Evolutionary conservation across 1,284 basidiomycete species (phyloP).

Genomic region (Lentinula novae-zelandiae): DNA sequence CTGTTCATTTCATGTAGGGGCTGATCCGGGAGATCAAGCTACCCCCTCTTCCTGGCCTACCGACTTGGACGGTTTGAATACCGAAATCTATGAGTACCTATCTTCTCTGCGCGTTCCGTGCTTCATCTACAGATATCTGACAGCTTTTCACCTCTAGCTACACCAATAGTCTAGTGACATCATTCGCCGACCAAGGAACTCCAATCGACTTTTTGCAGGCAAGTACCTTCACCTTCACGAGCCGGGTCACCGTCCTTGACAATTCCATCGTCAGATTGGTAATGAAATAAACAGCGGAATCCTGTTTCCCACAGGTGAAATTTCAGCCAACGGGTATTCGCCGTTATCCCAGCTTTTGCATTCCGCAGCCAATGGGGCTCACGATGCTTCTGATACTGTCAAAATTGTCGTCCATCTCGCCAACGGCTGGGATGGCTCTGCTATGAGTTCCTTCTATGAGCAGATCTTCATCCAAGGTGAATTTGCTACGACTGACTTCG

Average conservation of each 20-base stretch:
- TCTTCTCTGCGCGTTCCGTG: not conserved
- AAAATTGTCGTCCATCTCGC: slow-evolving; percentile 60
- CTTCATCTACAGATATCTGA: not conserved
- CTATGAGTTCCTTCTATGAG: slow-evolving; percentile 46
- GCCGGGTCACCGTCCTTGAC: not conserved
- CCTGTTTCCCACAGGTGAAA: slow-evolving; percentile 56
- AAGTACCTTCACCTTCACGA: not conserved
- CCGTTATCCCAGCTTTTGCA: slow-evolving; percentile 57
- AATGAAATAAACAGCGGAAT: slow-evolving; percentile 63
- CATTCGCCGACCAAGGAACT: slow-evolving; percentile 50
- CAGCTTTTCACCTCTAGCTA: slow-evolving; percentile 32
- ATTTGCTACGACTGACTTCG: slow-evolving; percentile 46
- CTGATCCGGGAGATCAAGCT: slow-evolving; percentile 53
- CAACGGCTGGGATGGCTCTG: slow-evolving; percentile 55
- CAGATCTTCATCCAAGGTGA: slow-evolving; percentile 52
- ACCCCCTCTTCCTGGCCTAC: slow-evolving; percentile 59
- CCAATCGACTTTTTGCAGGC: slow-evolving; percentile 51
- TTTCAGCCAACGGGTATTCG: slow-evolving; percentile 49
- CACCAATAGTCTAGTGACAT: slow-evolving; percentile 45
- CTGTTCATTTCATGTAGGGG: slow-evolving; percentile 37
- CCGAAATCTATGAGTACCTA: slow-evolving; percentile 48
- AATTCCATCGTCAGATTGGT: slow-evolving; percentile 37
- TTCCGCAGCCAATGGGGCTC: slow-evolving; percentile 45
- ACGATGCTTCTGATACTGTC: slow-evolving; percentile 35
- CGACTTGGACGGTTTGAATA: slow-evolving; percentile 45